Base-by-base conservation (phyloP, 345 rosid species). In the Gossypium bickii region DNA sequence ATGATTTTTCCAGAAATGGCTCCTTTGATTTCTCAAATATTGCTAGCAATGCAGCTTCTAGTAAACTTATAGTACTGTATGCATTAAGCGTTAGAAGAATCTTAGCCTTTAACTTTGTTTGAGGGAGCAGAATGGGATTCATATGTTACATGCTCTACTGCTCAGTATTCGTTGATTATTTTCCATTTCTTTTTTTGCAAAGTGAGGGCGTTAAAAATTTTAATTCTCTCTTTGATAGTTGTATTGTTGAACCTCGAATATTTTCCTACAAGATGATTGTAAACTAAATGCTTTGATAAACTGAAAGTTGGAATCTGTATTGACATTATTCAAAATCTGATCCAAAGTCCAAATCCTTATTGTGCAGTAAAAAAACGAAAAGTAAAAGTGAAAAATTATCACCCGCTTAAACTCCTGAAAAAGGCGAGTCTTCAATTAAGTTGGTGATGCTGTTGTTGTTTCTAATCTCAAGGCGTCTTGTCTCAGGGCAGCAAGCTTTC, bases 281-380 rank as follows among this genome's bases (percentile, higher is more conserved):
- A 57, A 62, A 43, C 55, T 69, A 17, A 58, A 29, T 74, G 44
- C 18, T 74, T 75, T 12, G 49, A 61, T 71, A 29, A 45, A 43
- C 12, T 65, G 44, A 59, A 71, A 62, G 48, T 24, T 44, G 17
- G 20, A 9, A 67, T 55, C 15, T 75, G 13, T 17, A 20, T 25
- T 16, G 38, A 20, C 22, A n/a, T 53, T 11, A 6, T 24, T 12
- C 41, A 34, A 34, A 7, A 34, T 34, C 41, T 34, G 41, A 34
- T 34, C 41, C 41, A 34, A 34, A 34, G 7, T 34, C 41, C 41
- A 34, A 34, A 0, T 34, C 41, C 7, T 34, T 5, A 34, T 2
- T 8, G 12, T 3, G 27, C 27, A 12, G 60, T 20, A 56, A 56
- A 56, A 9, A 20, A 9, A 9, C 5, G 22, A 8, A 20, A 2